Evolutionary conservation across 2,329 filamentous ascomycete genomes (phyloP), one percentile per base, ranked within the genome.

Genomic region (Ophiostoma populinum): DNA sequence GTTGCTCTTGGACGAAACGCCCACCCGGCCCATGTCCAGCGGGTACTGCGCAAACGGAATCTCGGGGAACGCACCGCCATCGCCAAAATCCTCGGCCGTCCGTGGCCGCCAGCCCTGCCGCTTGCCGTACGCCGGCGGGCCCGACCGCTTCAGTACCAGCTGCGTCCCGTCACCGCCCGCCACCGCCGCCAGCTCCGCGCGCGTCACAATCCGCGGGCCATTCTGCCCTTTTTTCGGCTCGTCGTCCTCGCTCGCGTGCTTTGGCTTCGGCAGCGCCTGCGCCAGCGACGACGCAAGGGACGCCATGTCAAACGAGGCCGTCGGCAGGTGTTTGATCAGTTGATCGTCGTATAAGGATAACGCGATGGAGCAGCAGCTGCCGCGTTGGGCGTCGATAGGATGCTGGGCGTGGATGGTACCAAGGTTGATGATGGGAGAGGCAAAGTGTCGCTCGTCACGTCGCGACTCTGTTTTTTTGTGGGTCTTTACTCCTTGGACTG

Each of bases 71-170:
- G 40, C 85, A 48, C 90, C 90, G 43, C 90, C 90, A 63, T 95
- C 86, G 48, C 82, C 86, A 58, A 86, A 98, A 55, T 98, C 90
- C 52, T 94, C 86, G 43, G 80, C 72, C 26, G 68, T 68, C 49
- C 87, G 77, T 21, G 90, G 90, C 45, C 90, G 74, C 90, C 90
- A 98, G 69, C 80, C 81, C 53, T 72, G 58, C 49, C 90, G 78
- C 53, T 85, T 76, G 33, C 82, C 82, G 48, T 95, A 98, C 1
- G 83, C 66, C 8, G 90, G 90, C 39, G 86, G 33, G 7, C 33
- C 33, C 8, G 59, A 51, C 40, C 75, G 71, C 61, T 79, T 80
- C 40, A 92, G 56, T 13, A 92, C 80, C 46, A 95, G 66, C 55
- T 93, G 85, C 25, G 75, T 77, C 51, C 90, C 77, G 58, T 93